These are phyloP conservation scores for Kalaharituber pfeilii DNA, from an alignment of 2,329 filamentous ascomycete genomes.

Conservation along the genomic window DNA sequence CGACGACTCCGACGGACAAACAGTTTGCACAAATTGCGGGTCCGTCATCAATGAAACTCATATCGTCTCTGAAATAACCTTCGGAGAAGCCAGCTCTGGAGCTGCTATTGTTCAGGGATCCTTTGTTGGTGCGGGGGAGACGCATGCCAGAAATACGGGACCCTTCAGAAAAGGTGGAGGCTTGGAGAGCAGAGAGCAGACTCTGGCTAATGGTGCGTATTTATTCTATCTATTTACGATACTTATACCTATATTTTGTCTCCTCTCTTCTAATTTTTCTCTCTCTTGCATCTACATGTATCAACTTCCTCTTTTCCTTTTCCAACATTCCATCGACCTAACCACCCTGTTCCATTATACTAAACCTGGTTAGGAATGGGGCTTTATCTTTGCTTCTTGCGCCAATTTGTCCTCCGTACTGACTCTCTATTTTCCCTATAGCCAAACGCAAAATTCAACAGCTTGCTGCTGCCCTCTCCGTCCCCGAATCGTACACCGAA, in stretches of 20 bases:
- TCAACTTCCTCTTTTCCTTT: conserved; percentile 3
- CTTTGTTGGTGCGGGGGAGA: conserved; percentile 72
- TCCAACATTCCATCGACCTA: no score
- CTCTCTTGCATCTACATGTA: neutral
- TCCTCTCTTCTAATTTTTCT: neutral
- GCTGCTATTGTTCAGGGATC: conserved; percentile 85
- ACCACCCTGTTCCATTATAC: neutral
- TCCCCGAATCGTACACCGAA: conserved; percentile 46
- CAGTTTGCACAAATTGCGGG: conserved; percentile 65
- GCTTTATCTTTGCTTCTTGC: neutral
- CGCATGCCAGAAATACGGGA: conserved; percentile 48
- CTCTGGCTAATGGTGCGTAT: conserved; percentile 34
- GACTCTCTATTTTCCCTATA: conserved; percentile 3
- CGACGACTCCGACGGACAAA: neutral
- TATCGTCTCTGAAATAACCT: conserved; percentile 81
- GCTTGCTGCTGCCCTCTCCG: conserved; percentile 38
- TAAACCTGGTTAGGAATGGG: conserved; percentile 6
- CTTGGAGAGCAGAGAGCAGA: conserved; percentile 41
- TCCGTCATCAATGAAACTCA: conserved; percentile 68
- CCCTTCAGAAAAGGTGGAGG: conserved; percentile 41
- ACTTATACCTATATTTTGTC: neutral
- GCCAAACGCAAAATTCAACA: conserved; percentile 32
- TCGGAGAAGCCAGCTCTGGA: conserved; percentile 71
- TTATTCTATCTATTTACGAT: conserved; percentile 21
- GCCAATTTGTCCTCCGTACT: neutral